These are phyloP conservation scores for Eremomyces bilateralis DNA, from an alignment of 495 filamentous ascomycete species.

Conservation along the genomic window DNA sequence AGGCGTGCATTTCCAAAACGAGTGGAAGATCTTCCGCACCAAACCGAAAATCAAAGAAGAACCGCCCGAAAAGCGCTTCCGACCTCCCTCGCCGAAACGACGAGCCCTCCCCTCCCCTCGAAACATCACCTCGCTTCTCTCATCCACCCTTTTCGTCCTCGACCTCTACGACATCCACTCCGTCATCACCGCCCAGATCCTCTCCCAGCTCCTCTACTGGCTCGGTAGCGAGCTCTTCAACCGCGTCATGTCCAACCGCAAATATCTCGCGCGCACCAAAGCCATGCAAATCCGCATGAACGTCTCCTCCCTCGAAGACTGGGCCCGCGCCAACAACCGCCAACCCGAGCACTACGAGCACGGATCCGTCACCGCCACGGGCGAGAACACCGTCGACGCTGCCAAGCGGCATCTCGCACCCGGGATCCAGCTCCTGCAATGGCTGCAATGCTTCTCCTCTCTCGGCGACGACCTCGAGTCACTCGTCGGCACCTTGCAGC, in stretches of 20 bases:
- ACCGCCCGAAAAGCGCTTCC: constrained; percentile 74
- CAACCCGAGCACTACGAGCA: constrained; percentile 91
- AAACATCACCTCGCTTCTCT: constrained; percentile 92
- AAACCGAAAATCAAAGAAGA: constrained; percentile 74
- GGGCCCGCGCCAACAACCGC: constrained; percentile 81
- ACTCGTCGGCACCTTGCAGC: constrained; percentile 63
- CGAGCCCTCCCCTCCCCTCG: constrained; percentile 77
- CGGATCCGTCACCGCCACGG: constrained; percentile 65
- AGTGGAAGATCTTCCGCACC: constrained; percentile 89
- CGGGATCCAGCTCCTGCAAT: constrained; percentile 86
- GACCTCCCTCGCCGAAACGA: constrained; percentile 87
- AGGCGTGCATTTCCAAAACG: constrained; percentile 87
- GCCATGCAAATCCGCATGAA: constrained; percentile 99
- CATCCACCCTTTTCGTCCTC: constrained; percentile 89
- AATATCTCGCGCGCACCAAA: constrained; percentile 90
- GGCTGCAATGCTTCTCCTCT: constrained; percentile 94
- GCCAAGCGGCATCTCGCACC: constrained; percentile 69
- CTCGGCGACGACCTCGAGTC: constrained; percentile 82
- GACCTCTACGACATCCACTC: constrained; percentile 98
- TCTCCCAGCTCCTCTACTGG: constrained; percentile 93
- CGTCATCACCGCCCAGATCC: constrained; percentile 77
- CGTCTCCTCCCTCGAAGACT: constrained; percentile 83
- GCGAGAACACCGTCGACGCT: constrained; percentile 66
- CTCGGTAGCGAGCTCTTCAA: constrained; percentile 94
- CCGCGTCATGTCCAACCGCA: constrained; percentile 84